Conservation (phyloP, 495 filamentous ascomycete genomes). For the Daldinia childiae region DNA sequence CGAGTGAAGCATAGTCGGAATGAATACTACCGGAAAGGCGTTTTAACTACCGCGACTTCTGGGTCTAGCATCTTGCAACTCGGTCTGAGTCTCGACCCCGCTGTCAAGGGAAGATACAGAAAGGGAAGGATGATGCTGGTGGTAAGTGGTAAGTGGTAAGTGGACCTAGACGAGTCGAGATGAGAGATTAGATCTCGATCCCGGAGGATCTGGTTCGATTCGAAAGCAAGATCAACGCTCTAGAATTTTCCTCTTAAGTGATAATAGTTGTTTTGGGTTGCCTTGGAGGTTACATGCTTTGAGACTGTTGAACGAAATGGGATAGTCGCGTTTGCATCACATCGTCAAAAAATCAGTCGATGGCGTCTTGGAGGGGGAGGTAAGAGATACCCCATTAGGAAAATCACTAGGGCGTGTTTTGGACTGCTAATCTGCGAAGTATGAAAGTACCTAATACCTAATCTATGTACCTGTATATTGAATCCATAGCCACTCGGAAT, state of each 20-base stretch:
- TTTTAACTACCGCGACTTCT: constrained; percentile 35
- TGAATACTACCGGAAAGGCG: constrained; percentile 34
- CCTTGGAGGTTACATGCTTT: not conserved
- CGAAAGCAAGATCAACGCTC: constrained; percentile 14
- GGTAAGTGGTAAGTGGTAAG: constrained; percentile 1
- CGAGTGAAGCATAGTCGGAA: constrained; percentile 33
- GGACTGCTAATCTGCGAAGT: not conserved
- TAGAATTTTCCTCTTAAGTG: not conserved
- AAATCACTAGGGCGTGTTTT: constrained; percentile 1
- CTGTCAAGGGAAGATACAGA: constrained; percentile 13
- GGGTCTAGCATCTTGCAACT: constrained; percentile 14
- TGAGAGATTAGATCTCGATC: constrained; percentile 17
- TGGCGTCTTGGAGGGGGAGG: constrained; percentile 16
- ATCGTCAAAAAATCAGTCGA: not conserved
- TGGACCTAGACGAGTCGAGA: constrained; percentile 3
- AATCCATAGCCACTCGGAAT: not conserved
- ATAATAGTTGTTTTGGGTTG: not conserved
- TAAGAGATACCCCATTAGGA: constrained; percentile 39
- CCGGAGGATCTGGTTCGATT: constrained; percentile 3
- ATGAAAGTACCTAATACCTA: not conserved
- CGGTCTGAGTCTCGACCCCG: constrained; percentile 18
- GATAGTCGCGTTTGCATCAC: not conserved
- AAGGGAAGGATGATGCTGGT: not conserved
- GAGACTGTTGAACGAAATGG: not conserved
- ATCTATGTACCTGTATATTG: not conserved